These are phyloP conservation scores for Boletus vinaceobasis DNA, from an alignment of 768 basidiomycete genomes.

Conservation along the genomic window DNA sequence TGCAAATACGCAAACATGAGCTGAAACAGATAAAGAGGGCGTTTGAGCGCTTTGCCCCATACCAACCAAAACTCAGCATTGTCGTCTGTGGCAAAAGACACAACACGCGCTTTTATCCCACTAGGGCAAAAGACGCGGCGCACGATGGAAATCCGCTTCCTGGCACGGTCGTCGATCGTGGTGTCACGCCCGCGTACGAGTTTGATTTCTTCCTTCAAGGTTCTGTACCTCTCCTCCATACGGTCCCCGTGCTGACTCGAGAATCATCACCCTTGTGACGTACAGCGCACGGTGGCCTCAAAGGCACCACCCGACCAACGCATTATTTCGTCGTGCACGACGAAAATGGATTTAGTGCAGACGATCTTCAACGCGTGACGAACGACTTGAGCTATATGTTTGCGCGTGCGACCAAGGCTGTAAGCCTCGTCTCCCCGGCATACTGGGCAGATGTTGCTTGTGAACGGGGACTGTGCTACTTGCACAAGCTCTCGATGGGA, in stretches of 20 bases:
- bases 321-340: constrained; percentile 57
- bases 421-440: constrained; percentile 35
- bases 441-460: constrained; percentile 48
- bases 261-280: background rate
- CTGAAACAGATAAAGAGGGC: constrained; percentile 39
- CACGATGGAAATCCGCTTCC: constrained; percentile 47
- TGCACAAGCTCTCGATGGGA: constrained; percentile 43
- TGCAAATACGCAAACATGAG: constrained; percentile 42
- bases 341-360: constrained; percentile 47
- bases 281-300: constrained; percentile 41
- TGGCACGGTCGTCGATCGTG: constrained; percentile 55
- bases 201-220: constrained; percentile 56
- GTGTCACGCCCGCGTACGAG: constrained; percentile 51
- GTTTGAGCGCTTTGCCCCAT: constrained; percentile 39
- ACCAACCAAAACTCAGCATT: constrained; percentile 49
- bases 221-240: constrained; percentile 7
- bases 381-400: constrained; percentile 55
- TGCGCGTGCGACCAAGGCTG: constrained; percentile 52
- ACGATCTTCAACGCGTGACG: constrained; percentile 48
- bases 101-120: constrained; percentile 55
- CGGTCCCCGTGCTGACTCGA: background rate
- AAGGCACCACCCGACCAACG: constrained; percentile 45
- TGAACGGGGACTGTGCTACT: constrained; percentile 52
- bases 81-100: constrained; percentile 56
- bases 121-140: constrained; percentile 35